Percentiles rank a stretch among this genome's conserved stretches.
Conservation (phyloP, 2,329 filamentous ascomycete species). For the Cytospora schulzeri region DNA sequence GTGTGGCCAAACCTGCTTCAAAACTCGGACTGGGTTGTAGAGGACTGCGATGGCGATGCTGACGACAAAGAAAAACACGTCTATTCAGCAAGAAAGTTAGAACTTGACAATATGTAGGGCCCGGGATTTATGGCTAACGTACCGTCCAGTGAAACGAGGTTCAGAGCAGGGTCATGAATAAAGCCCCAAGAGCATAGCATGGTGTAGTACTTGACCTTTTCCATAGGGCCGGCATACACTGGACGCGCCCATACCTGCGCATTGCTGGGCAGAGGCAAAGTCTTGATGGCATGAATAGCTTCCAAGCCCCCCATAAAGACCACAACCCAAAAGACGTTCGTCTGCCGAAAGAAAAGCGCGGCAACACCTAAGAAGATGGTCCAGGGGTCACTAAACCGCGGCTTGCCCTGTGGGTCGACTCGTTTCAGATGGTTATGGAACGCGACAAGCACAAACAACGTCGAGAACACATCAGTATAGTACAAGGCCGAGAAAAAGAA, state of each 20-base stretch:
- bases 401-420: constrained; percentile 38
- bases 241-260: constrained; percentile 31
- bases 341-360: constrained; percentile 81
- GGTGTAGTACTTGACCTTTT: constrained; percentile 41
- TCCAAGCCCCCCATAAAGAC: constrained; percentile 71
- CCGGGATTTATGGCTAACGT: constrained; percentile 28
- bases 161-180: constrained; percentile 57
- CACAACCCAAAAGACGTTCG: constrained; percentile 95
- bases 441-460: constrained; percentile 70
- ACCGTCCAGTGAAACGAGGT: constrained; percentile 54
- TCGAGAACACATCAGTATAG: constrained; percentile 90
- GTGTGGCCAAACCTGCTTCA: constrained; percentile 58
- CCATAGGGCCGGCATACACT: constrained; percentile 37
- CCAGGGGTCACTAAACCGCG: constrained; percentile 44
- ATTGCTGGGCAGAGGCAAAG: constrained; percentile 33
- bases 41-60: constrained; percentile 65
- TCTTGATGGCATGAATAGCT: constrained; percentile 53
- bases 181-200: constrained; percentile 52
- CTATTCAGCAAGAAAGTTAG: constrained; percentile 39
- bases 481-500: constrained; percentile 97
- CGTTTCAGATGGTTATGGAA: constrained; percentile 62
- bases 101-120: no score
- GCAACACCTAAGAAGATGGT: constrained; percentile 61
- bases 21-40: constrained; percentile 49
- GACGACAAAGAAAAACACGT: constrained; percentile 58